These are phyloP conservation scores for Kwoniella newhampshirensis DNA, from an alignment of 768 basidiomycete genomes.

Conservation along the genomic window DNA sequence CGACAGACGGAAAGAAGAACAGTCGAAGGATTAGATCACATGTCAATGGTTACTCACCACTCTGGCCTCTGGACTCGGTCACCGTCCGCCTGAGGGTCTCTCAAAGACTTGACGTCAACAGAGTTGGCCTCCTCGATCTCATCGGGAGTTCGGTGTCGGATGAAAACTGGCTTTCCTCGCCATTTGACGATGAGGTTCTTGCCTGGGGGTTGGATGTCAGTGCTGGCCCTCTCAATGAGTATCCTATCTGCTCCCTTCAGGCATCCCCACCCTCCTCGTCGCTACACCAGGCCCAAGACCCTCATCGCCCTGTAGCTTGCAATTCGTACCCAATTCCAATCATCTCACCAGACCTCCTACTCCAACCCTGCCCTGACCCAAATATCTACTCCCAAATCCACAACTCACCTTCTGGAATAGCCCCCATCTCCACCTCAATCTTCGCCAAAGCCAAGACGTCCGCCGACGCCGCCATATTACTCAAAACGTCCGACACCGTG, in stretches of 20 bases:
- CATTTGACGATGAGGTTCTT: conserved; percentile 62
- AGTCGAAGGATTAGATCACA: neutral
- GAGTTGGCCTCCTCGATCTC: conserved; percentile 92
- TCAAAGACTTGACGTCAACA: conserved; percentile 77
- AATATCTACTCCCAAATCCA: no score
- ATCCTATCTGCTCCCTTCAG: no score
- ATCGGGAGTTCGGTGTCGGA: conserved; percentile 84
- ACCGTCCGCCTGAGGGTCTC: conserved; percentile 91
- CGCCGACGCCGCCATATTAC: conserved; percentile 94
- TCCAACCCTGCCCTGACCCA: no score
- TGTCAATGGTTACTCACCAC: conserved; percentile 77
- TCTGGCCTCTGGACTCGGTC: conserved; percentile 88
- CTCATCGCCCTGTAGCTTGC: no score
- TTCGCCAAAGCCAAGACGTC: conserved; percentile 98
- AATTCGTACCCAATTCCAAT: no score
- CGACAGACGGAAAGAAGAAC: neutral
- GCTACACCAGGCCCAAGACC: no score
- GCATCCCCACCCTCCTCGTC: no score
- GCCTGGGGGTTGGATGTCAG: conserved; percentile 24
- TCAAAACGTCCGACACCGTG: conserved; percentile 86
- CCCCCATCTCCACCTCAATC: conserved; percentile 85
- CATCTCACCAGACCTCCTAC: no score
- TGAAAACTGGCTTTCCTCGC: conserved; percentile 99
- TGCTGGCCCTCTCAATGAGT: neutral
- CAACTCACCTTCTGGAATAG: conserved; percentile 79